Base-by-base conservation (phyloP, 2,329 filamentous ascomycete genomes). In the Aspergillus sp. region DNA sequence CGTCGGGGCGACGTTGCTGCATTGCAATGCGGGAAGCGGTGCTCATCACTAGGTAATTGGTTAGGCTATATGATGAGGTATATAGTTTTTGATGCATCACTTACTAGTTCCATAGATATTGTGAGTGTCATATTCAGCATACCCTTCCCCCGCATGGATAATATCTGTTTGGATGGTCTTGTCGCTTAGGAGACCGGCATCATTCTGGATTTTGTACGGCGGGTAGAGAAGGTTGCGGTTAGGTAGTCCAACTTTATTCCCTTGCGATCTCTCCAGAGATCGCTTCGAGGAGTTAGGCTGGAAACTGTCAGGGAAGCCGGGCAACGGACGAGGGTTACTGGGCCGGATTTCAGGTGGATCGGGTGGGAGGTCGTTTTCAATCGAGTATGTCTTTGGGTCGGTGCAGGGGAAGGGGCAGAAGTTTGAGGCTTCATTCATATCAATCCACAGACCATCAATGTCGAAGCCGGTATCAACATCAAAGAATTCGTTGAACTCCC, bases 391-490 rank as follows among this genome's bases (percentile, higher is more conserved):
- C 3, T 73, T 74, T 0, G 83, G 79, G 62, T 86, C 70, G 21
- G 77, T 71, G 66, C 84, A 87, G n/a, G 83, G 82, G 61, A 81
- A 85, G 44, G 76, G 73, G 68, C 83, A 85, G 41, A 83, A 79
- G 62, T 80, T 81, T 5, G 79, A 73, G 3, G 77, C 79, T 66
- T 86, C 83, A 58, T 86, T 86, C 83, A 89, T 85, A 64, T 91
- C 89, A 63, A 90, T 90, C 87, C 89, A 93, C 1, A 93, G 77
- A 1, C 84, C 90, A 60, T 93, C 90, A 49, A 93, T 88, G 62
- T 93, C 84, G 15, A 93, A 80, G 31, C 90, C 90, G 2, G 75
- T 80, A 0, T 85, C 77, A 0, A 82, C 73, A 59, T 81, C 73
- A 75, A 93, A 92, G 76, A 90, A 90, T 1, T 68, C 71, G 0